Conservation (phyloP, 306 rosid species). For the Macrotyloma uniflorum region DNA sequence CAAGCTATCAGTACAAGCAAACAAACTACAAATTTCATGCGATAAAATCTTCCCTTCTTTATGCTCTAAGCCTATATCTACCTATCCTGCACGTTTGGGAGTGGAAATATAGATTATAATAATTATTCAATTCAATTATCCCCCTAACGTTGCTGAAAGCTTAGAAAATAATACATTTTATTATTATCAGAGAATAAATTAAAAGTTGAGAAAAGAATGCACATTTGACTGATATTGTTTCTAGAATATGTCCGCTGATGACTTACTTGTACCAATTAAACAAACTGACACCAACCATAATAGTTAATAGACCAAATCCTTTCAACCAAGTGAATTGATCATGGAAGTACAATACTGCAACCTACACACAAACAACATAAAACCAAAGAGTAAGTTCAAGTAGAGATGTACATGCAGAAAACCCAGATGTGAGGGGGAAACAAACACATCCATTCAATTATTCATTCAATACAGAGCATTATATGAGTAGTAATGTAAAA, state of each 20-base stretch:
- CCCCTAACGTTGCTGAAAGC: not conserved
- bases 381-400: conserved; percentile 35
- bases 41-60: not conserved
- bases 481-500: not conserved
- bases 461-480: conserved; percentile 5
- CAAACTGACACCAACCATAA: conserved; percentile 89
- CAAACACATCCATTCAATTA: not conserved
- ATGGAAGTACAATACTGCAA: conserved; percentile 91
- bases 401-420: conserved; percentile 18
- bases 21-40: not conserved
- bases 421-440: not conserved
- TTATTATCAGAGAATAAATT: conserved; percentile 17
- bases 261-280: conserved; percentile 99
- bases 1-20: not conserved
- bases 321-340: conserved; percentile 88
- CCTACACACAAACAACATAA: conserved; percentile 52
- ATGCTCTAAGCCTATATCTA: not conserved
- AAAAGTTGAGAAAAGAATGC: not conserved
- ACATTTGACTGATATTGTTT: not conserved
- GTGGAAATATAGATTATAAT: not conserved
- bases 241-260: conserved; percentile 5
- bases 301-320: conserved; percentile 79
- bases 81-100: not conserved
- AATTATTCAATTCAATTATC: conserved; percentile 7
- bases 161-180: not conserved